These are phyloP conservation scores for Suillus fuscotomentosus DNA, from an alignment of 768 basidiomycete species.

Conservation along the genomic window DNA sequence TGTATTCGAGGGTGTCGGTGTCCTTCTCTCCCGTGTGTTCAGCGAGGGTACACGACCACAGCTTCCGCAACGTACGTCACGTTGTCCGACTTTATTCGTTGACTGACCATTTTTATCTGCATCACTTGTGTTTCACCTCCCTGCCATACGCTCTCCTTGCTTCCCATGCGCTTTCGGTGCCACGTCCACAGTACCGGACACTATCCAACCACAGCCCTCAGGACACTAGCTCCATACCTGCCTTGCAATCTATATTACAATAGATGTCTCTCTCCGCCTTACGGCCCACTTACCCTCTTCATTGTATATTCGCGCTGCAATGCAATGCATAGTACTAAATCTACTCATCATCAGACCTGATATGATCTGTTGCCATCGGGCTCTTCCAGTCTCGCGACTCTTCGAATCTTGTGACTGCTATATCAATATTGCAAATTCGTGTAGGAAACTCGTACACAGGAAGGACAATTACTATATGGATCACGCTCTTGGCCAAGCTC, in stretches of 20 bases:
- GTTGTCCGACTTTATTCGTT: not conserved
- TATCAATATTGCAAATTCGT: not conserved
- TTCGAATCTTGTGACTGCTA: not conserved
- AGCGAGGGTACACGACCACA: constrained; percentile 80
- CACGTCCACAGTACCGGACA: not conserved
- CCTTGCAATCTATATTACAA: not conserved
- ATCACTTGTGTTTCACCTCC: not conserved
- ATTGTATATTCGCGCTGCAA: constrained; percentile 33
- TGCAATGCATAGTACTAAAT: constrained; percentile 29
- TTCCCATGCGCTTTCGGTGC: not conserved
- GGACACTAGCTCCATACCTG: constrained; percentile 2
- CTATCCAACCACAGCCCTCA: constrained; percentile 1
- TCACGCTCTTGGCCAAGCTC: not conserved
- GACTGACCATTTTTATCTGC: not conserved
- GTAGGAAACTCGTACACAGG: not conserved
- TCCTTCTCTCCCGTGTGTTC: constrained; percentile 85
- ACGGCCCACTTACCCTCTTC: constrained; percentile 28
- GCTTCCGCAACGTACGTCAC: constrained; percentile 68
- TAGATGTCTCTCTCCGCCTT: not conserved
- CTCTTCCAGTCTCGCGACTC: not conserved
- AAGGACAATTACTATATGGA: not conserved
- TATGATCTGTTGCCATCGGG: not conserved
- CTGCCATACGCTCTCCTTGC: not conserved
- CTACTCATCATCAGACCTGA: not conserved
- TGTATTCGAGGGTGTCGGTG: constrained; percentile 93